Base-by-base conservation (phyloP, 2,329 filamentous ascomycete species). In the Cercospora sesami region DNA sequence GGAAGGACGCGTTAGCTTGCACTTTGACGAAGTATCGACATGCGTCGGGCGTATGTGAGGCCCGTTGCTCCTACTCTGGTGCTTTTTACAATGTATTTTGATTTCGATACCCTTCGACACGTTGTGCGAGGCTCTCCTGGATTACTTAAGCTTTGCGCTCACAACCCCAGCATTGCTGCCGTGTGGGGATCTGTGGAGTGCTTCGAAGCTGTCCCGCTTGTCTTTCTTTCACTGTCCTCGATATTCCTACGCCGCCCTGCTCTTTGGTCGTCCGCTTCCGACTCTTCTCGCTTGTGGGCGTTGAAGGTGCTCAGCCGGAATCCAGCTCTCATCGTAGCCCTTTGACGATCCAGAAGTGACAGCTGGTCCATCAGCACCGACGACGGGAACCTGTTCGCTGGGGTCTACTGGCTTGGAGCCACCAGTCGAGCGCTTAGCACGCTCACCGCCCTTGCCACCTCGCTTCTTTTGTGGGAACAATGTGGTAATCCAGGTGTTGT, bases 401-500 rank as follows among this genome's bases (percentile, higher is more conserved):
- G 85, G 83, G 66, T 91, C 89, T 69, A 85, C 84, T 83, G 91
- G 91, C 85, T 91, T 92, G 74, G 81, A 80, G 78, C 89, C 88
- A 77, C 85, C 86, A 72, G 86, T 82, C 31, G 86, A 82, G 76
- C 83, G 83, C 80, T 87, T 88, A 67, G 86, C 83, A 71, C 89
- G 88, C 84, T 93, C 91, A 73, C 90, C 82, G 70, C 83, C 83
- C 80, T 87, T 87, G 74, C 84, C 85, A 66, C 83, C 79, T 70
- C 85, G 83, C 76, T 83, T 84, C 81, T 89, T 89, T 85, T 97
- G 93, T 60, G 95, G 94, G 86, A 98, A 97, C 79, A 99, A 91
- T 14, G 93, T 90, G 76, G 93, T 92, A 82, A 99, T 91, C 93
- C 94, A 98, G 77, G 94, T 96, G 85, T 91, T 95, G 88, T 99